Evolutionary conservation across 2,329 filamentous ascomycete genomes (phyloP), one percentile per base, ranked within the genome.

Genomic region (Trichoderma cornu-damae): DNA sequence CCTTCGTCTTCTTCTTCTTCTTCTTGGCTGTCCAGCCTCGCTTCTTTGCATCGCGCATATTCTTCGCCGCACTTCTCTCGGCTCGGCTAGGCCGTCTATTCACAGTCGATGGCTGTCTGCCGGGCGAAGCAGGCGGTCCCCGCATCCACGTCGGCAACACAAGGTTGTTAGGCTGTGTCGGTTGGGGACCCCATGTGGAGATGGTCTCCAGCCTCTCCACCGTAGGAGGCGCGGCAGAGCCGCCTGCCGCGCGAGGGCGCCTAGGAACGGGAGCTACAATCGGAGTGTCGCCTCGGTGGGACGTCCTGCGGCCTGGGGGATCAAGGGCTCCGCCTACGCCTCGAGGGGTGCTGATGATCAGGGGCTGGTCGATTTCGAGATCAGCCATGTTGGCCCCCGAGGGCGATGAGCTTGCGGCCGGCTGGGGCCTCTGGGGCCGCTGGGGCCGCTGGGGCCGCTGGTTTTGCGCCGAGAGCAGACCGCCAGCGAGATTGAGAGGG

Each of bases 281-380:
- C 2, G 76, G 74, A 1, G 76, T 73, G 35, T 79, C 78, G 16
- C 67, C 67, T 11, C 65, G 67, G 12, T 66, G 64, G n/a, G 70
- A 69, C 16, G 65, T 65, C 28, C 66, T 68, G 9, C 70, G 69
- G 5, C 64, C 65, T 2, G 77, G 76, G 1, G 70, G 64, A 57
- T 84, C 81, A 61, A 77, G 81, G 1, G 77, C 79, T 2, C 81
- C 81, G 0, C 75, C 71, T 7, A 84, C 74, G 14, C 82, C 82
- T 8, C 70, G 75, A 1, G 81, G 81, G 3, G 82, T 84, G 67
- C 81, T 84, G 66, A 85, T 83, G 54, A 84, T 84, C 24, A 84
- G 72, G 3, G 82, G 81, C 53, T 78, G 77, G 35, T 83, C 80
- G 24, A 78, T 64, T 16, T 68, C 64, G 53, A 61, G 3, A 49